phyloP scores from a whole-genome alignment of 768 basidiomycete genomes.

The Kwoniella shandongensis region DNA sequence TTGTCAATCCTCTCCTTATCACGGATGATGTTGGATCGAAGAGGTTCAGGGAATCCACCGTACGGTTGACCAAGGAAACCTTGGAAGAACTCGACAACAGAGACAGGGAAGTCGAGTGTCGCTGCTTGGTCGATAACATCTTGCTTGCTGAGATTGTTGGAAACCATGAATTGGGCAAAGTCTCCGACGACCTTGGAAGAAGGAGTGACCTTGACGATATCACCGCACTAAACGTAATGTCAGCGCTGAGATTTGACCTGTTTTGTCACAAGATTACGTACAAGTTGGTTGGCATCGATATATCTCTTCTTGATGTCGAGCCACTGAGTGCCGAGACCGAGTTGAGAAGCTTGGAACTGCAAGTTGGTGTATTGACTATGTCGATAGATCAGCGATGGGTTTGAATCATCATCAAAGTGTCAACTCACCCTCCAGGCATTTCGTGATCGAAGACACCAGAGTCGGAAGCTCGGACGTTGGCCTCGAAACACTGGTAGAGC shows the following conservation, averaged over 20 bases:
- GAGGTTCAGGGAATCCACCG: slow-evolving; percentile 97
- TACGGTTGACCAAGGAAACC: slow-evolving; percentile 97
- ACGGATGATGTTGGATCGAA: slow-evolving; percentile 86
- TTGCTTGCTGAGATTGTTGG: slow-evolving; percentile 81
- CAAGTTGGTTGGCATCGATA: slow-evolving; percentile 93
- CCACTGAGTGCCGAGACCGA: slow-evolving; percentile 97
- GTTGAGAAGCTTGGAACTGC: slow-evolving; percentile 96
- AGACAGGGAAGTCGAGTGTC: slow-evolving; percentile 90
- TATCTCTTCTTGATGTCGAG: slow-evolving; percentile 96
- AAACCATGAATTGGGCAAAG: slow-evolving; percentile 99
- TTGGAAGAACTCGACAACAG: slow-evolving; percentile 86
- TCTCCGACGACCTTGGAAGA: slow-evolving; percentile 99
- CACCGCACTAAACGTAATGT: slow-evolving; percentile 68
- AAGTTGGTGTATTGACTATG: slow-evolving; percentile 55
- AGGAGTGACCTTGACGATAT: slow-evolving; percentile 98
- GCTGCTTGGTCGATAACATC: slow-evolving; percentile 85
- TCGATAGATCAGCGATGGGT: slow-evolving; percentile 9
- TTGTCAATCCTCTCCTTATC: slow-evolving; percentile 90
- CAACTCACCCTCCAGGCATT: slow-evolving; percentile 97
- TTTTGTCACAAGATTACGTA: slow-evolving; percentile 53
- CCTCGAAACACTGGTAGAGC: slow-evolving; percentile 95
- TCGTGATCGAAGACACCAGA: slow-evolving; percentile 98
- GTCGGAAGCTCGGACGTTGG: slow-evolving; percentile 93
- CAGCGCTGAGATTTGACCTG: neutral
- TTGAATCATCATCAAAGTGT: slow-evolving; percentile 13